Percentiles rank a stretch among this genome's conserved stretches.
phyloP scores from a whole-genome alignment of 2,329 filamentous ascomycete species.

The Aspergillus udagawae region DNA sequence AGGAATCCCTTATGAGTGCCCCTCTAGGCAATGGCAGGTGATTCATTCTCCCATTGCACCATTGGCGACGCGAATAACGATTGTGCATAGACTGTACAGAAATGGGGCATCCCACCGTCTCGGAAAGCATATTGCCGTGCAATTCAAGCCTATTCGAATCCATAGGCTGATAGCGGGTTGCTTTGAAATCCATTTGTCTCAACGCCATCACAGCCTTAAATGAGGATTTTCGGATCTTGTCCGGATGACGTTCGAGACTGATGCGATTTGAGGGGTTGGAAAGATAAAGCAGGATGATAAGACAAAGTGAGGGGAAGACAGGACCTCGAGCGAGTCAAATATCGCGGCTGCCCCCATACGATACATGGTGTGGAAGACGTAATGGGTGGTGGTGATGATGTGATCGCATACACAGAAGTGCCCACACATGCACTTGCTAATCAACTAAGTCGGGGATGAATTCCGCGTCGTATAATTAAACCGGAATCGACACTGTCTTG shows the following conservation, averaged over 20 bases:
- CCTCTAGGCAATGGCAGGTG: background rate
- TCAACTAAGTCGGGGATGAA: background rate
- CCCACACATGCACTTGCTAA: background rate
- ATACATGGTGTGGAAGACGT: constrained; percentile 18
- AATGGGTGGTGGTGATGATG: constrained; percentile 28
- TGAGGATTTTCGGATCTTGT: constrained; percentile 17
- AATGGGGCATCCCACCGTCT: background rate
- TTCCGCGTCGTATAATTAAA: background rate
- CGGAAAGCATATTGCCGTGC: background rate
- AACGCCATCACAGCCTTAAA: constrained; percentile 21
- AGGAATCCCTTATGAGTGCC: background rate
- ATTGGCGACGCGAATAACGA: background rate
- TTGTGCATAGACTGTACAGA: background rate
- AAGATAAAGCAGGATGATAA: constrained; percentile 6
- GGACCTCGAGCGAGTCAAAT: constrained; percentile 4
- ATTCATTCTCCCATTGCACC: no score
- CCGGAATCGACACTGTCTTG: background rate
- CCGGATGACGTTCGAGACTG: background rate
- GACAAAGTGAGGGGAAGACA: background rate
- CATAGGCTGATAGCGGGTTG: background rate
- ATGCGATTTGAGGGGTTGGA: background rate
- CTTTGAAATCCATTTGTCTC: background rate
- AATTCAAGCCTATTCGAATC: no score
- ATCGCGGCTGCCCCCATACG: background rate
- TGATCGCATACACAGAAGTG: constrained; percentile 17